These are phyloP conservation scores for Wickerhamiella vanderwaltii DNA, from an alignment of 805 yeast genomes.

Conservation along the genomic window DNA sequence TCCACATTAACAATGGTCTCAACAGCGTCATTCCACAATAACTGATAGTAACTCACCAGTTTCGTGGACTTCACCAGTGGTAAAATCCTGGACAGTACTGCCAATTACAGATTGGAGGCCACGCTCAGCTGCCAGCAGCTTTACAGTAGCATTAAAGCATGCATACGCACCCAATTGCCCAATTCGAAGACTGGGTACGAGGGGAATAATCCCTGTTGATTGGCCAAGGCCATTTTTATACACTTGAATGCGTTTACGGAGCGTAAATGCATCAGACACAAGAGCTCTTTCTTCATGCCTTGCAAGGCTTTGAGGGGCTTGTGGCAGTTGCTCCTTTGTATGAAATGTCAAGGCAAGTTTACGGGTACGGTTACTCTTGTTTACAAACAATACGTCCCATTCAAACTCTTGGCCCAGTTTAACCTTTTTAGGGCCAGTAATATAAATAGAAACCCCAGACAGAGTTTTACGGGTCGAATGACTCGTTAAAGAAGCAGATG, in stretches of 20 bases:
- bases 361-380: constrained; percentile 40
- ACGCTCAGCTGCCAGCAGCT: constrained; percentile 46
- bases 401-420: constrained; percentile 46
- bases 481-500: not conserved
- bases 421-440: constrained; percentile 51
- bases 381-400: constrained; percentile 57
- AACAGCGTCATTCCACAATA: no score
- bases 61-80: constrained; percentile 54
- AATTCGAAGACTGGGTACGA: constrained; percentile 53
- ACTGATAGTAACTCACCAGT: constrained; percentile 63
- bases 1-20: no score
- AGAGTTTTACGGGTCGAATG: not conserved
- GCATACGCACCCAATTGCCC: constrained; percentile 50
- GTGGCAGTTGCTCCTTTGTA: constrained; percentile 23
- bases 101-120: constrained; percentile 59
- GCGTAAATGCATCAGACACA: constrained; percentile 12
- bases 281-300: constrained; percentile 15
- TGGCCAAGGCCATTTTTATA: constrained; percentile 13
- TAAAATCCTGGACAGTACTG: constrained; percentile 49
- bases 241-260: constrained; percentile 11
- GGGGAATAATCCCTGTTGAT: constrained; percentile 46
- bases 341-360: constrained; percentile 42
- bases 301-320: constrained; percentile 1
- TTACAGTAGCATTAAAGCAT: constrained; percentile 51
- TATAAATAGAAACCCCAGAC: constrained; percentile 38